phyloP scores from a whole-genome alignment of 495 filamentous ascomycete genomes.

The Aspergillus nidulans region DNA sequence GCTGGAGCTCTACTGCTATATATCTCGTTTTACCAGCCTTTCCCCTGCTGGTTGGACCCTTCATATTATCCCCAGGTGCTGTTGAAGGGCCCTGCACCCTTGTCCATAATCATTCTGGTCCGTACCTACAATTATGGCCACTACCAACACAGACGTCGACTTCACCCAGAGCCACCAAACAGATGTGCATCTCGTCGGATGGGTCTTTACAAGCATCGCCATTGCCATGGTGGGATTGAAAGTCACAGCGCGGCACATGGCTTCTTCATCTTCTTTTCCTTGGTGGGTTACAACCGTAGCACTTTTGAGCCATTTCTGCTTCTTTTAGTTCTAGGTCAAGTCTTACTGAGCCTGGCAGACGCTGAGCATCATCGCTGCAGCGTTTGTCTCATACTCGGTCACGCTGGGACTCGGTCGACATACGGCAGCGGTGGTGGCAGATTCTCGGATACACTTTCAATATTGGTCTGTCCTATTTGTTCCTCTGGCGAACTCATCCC shows the following conservation, averaged over 20 bases:
- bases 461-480: slow-evolving; percentile 3
- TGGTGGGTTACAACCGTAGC: slow-evolving; percentile 18
- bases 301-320: too few species aligned
- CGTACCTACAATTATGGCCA: too few species aligned
- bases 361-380: slow-evolving; percentile 23
- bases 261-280: slow-evolving; percentile 25
- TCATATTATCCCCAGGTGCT: too few species aligned
- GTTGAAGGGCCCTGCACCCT: too few species aligned
- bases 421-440: slow-evolving; percentile 19
- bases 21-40: too few species aligned
- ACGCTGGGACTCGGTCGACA: slow-evolving; percentile 22
- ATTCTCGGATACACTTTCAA: slow-evolving; percentile 16
- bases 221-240: slow-evolving; percentile 17
- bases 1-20: too few species aligned
- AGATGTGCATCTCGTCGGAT: slow-evolving; percentile 18
- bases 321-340: neutral
- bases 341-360: slow-evolving; percentile 1
- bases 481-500: neutral
- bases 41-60: too few species aligned
- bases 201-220: slow-evolving; percentile 19
- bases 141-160: slow-evolving; percentile 14
- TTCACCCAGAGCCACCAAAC: slow-evolving; percentile 9
- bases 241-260: slow-evolving; percentile 19
- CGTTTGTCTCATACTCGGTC: slow-evolving; percentile 20
- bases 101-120: too few species aligned